Evolutionary conservation across 2,329 filamentous ascomycete genomes (phyloP).

Genomic region (Albifimbria verrucaria): DNA sequence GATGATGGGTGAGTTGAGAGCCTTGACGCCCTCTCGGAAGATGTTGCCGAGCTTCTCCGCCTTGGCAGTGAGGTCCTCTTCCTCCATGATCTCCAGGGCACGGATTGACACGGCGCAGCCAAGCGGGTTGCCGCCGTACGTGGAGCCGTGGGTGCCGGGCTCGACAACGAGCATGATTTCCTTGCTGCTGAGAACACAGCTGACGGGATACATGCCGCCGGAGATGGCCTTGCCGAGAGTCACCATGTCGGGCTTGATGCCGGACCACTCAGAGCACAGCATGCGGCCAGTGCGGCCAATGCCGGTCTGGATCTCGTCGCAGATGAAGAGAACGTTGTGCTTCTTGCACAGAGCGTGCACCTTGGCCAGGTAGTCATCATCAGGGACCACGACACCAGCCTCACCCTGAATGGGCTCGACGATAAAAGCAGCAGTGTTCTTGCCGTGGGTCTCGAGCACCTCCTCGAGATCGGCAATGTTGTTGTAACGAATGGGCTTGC

Average conservation of each 20-base stretch:
- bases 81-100: slow-evolving; percentile 87
- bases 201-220: slow-evolving; percentile 98
- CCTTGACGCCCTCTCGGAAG: slow-evolving; percentile 75
- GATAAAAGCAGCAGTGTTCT: slow-evolving; percentile 86
- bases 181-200: slow-evolving; percentile 80
- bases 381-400: slow-evolving; percentile 92
- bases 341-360: slow-evolving; percentile 86
- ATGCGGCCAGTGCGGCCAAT: slow-evolving; percentile 93
- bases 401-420: slow-evolving; percentile 97
- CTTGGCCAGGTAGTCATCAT: slow-evolving; percentile 79
- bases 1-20: slow-evolving; percentile 78
- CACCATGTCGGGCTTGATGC: slow-evolving; percentile 92
- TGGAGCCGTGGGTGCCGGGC: slow-evolving; percentile 94
- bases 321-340: slow-evolving; percentile 93
- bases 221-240: slow-evolving; percentile 97
- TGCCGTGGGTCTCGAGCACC: slow-evolving; percentile 75
- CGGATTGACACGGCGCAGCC: slow-evolving; percentile 95
- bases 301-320: slow-evolving; percentile 97
- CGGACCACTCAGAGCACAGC: slow-evolving; percentile 91
- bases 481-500: slow-evolving; percentile 78
- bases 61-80: slow-evolving; percentile 81
- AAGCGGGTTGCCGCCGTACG: slow-evolving; percentile 96
- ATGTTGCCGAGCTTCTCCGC: slow-evolving; percentile 77
- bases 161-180: slow-evolving; percentile 96
- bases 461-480: slow-evolving; percentile 76